A percentile compares a stretch with the other conserved stretches of the same genome.
phyloP scores from a whole-genome alignment of 352 stramenopile species.

The Pythium utonaiense region DNA sequence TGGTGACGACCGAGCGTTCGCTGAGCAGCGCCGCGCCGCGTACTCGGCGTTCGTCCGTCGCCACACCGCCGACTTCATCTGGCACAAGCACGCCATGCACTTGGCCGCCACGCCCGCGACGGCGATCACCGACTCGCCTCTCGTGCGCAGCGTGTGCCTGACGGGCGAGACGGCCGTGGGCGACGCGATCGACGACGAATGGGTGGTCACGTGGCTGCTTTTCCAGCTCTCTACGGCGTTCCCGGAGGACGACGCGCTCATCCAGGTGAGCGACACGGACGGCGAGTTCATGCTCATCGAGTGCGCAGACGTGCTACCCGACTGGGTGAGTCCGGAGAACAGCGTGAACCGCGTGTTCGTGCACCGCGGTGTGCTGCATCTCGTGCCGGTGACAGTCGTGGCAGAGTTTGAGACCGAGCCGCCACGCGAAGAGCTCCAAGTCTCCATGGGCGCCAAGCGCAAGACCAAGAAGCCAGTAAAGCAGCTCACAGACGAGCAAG shows the following conservation, averaged over 20 bases:
- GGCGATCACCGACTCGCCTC: background rate
- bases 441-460: background rate
- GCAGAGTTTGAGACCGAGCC: background rate
- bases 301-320: constrained; percentile 36
- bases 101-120: background rate
- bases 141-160: constrained; percentile 11
- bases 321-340: constrained; percentile 42
- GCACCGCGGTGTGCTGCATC: constrained; percentile 14
- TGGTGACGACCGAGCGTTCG: constrained; percentile 3
- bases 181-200: constrained; percentile 44
- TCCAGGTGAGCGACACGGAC: constrained; percentile 36
- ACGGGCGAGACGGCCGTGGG: constrained; percentile 24
- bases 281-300: constrained; percentile 51
- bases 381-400: constrained; percentile 11
- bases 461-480: background rate
- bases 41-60: constrained; percentile 14
- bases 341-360: constrained; percentile 29
- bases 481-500: background rate
- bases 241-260: constrained; percentile 21
- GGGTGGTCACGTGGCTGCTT: constrained; percentile 36
- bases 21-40: constrained; percentile 5
- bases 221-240: constrained; percentile 24
- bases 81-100: constrained; percentile 26
- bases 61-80: constrained; percentile 19
- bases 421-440: background rate